Evolutionary conservation across 2,329 filamentous ascomycete genomes (phyloP).

Genomic region (Aspergillus calidoustus): DNA sequence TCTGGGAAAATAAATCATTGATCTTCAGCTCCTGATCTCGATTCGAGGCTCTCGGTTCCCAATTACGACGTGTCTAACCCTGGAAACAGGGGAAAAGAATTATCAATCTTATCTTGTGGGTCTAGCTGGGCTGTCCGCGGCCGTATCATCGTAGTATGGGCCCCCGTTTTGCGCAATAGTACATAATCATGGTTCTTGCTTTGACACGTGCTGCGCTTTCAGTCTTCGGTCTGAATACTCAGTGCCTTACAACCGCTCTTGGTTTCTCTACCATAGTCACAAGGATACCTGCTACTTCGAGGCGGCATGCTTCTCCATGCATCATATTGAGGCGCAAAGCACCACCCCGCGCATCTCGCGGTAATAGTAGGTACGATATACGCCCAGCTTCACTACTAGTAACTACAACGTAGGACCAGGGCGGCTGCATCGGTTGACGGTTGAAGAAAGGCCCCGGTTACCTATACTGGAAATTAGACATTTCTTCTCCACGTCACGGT

Average conservation of each 20-base stretch:
- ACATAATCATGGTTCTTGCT: not conserved
- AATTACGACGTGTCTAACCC: too few relatives aligned
- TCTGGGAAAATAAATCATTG: not conserved
- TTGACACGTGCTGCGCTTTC: not conserved
- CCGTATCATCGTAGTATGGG: not conserved
- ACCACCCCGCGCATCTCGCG: not conserved
- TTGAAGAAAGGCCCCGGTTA: too few relatives aligned
- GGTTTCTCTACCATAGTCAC: not conserved
- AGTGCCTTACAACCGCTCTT: not conserved
- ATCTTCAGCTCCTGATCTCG: not conserved
- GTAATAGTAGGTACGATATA: not conserved
- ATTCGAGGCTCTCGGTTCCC: not conserved
- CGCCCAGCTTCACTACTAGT: not conserved
- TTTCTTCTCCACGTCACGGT: too few relatives aligned
- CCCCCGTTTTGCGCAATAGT: not conserved
- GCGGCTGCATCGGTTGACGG: too few relatives aligned
- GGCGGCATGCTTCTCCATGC: not conserved
- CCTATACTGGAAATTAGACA: too few relatives aligned
- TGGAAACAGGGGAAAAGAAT: not conserved
- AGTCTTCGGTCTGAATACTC: not conserved
- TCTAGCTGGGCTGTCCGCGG: constrained; percentile 4
- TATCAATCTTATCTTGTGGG: constrained; percentile 34
- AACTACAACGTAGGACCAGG: too few relatives aligned
- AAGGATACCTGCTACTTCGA: not conserved
- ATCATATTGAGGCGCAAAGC: not conserved